Percentiles rank a stretch among this genome's conserved stretches.
Evolutionary conservation across 164 flowering plant species (phyloP).

Genomic region (Santalum album): DNA sequence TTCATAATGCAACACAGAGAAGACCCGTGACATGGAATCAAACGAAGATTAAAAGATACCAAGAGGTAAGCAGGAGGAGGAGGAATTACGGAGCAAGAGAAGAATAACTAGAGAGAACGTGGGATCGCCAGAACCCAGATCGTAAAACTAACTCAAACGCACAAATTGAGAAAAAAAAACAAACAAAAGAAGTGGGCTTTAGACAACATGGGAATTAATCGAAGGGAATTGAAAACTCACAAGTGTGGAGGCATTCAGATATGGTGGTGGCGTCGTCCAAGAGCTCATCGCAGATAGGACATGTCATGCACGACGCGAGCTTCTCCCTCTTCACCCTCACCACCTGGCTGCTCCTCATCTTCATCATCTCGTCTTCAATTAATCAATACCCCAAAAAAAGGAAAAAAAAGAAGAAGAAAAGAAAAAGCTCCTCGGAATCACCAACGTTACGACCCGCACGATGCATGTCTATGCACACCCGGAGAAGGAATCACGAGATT

Average conservation of each 20-base stretch:
- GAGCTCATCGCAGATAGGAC: slow-evolving; percentile 29
- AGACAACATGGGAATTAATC: not conserved
- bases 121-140: not conserved
- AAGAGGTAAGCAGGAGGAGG: no score
- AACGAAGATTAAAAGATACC: not conserved
- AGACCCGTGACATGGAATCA: not conserved
- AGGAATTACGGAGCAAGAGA: not conserved
- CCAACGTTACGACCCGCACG: no score
- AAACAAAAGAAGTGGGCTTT: not conserved
- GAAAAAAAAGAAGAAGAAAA: not conserved
- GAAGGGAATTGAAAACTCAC: slow-evolving; percentile 17
- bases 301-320: slow-evolving; percentile 34
- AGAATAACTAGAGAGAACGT: not conserved
- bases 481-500: not conserved
- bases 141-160: not conserved
- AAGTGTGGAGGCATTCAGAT: slow-evolving; percentile 39
- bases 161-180: not conserved
- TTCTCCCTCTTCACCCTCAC: slow-evolving; percentile 16
- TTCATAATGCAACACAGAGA: not conserved
- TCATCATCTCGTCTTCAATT: not conserved
- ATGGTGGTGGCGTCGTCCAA: slow-evolving; percentile 37
- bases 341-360: slow-evolving; percentile 10
- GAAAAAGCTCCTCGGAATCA: not conserved
- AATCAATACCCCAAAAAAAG: not conserved
- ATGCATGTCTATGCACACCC: slow-evolving; percentile 10